Conservation (phyloP, 352 stramenopile genomes). For the Globisporangium megalacanthum region DNA sequence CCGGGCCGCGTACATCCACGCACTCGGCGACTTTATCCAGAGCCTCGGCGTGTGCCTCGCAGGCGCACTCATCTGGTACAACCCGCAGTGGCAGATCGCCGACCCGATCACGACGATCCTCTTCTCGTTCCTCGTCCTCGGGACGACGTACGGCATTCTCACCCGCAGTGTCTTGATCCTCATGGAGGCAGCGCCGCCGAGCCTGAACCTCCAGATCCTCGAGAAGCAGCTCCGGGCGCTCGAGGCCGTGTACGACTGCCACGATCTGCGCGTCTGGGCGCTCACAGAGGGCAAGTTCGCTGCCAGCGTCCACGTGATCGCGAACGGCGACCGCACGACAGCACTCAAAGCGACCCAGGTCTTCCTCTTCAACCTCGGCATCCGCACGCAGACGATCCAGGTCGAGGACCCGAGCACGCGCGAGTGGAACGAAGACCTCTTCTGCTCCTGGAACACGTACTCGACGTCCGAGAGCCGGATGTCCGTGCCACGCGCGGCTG, state of each 20-base stretch:
- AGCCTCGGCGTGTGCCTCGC: constrained; percentile 95
- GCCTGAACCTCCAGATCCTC: constrained; percentile 42
- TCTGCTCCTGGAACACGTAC: constrained; percentile 49
- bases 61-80: constrained; percentile 95
- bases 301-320: constrained; percentile 90
- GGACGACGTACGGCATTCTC: constrained; percentile 92
- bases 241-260: constrained; percentile 89
- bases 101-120: constrained; percentile 97
- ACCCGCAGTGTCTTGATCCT: constrained; percentile 90
- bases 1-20: constrained; percentile 97
- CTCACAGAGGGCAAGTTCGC: constrained; percentile 88
- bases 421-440: constrained; percentile 62
- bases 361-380: constrained; percentile 42
- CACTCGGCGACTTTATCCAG: constrained; percentile 96
- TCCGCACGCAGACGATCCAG: constrained; percentile 64
- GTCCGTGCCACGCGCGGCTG: constrained; percentile 62
- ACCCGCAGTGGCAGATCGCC: constrained; percentile 92
- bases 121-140: constrained; percentile 94
- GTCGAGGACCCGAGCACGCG: constrained; percentile 48
- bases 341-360: constrained; percentile 53
- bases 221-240: constrained; percentile 60
- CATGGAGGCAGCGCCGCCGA: constrained; percentile 90
- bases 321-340: constrained; percentile 43
- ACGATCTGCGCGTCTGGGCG: constrained; percentile 98
- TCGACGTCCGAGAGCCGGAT: constrained; percentile 55